A percentile compares a stretch with the other conserved stretches of the same genome.
phyloP scores from a whole-genome alignment of 805 yeast species.

The Cyberlindnera sargentensis region DNA sequence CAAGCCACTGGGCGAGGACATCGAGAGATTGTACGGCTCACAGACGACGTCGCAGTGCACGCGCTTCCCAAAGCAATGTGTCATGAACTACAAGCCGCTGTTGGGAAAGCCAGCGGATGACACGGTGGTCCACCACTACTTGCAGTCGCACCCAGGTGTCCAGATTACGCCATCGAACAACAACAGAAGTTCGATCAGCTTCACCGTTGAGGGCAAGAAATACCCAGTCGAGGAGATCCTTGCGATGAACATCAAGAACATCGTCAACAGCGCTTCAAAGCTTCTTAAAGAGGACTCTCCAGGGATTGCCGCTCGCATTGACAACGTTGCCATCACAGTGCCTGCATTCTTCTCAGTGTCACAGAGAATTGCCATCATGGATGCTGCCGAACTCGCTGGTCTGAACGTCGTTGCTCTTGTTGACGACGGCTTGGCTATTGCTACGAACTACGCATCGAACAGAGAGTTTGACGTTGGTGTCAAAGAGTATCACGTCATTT shows the following conservation, averaged over 20 bases:
- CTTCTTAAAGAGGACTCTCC: constrained; percentile 50
- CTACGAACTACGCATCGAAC: constrained; percentile 67
- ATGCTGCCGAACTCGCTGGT: constrained; percentile 67
- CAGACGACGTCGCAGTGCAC: constrained; percentile 63
- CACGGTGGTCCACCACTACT: constrained; percentile 39
- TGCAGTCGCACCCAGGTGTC: constrained; percentile 54
- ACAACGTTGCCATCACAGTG: constrained; percentile 67
- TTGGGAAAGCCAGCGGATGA: constrained; percentile 57
- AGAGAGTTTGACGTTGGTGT: constrained; percentile 35
- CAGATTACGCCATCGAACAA: constrained; percentile 33
- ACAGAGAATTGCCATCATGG: constrained; percentile 65
- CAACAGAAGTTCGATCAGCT: constrained; percentile 49
- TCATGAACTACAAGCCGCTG: constrained; percentile 61
- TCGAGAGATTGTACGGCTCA: constrained; percentile 75
- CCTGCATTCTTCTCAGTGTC: constrained; percentile 63
- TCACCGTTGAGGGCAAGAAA: constrained; percentile 40
- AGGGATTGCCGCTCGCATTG: constrained; percentile 41
- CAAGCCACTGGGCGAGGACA: constrained; percentile 34
- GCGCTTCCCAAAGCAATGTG: constrained; percentile 65
- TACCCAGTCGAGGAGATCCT: constrained; percentile 69
- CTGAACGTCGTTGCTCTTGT: constrained; percentile 59
- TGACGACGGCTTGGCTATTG: constrained; percentile 91
- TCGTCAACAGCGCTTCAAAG: constrained; percentile 55
- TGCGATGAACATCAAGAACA: constrained; percentile 74
- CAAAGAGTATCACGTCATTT: constrained; percentile 59